A percentile compares a stretch with the other conserved stretches of the same genome.
phyloP scores from a whole-genome alignment of 495 filamentous ascomycete species.

The Polyplosphaeria fusca region DNA sequence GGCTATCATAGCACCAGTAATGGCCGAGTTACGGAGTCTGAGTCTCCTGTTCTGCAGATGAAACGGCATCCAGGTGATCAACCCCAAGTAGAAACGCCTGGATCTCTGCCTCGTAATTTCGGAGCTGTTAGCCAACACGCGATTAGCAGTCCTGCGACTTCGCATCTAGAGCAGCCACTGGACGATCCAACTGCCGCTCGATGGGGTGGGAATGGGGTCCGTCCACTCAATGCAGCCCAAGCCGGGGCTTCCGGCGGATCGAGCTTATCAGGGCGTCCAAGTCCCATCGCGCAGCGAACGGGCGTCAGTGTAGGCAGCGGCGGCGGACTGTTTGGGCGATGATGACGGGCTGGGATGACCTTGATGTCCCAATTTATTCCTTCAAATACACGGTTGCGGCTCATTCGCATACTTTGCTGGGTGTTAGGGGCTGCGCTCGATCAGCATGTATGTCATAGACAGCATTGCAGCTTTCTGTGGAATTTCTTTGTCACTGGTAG shows the following conservation, averaged over 20 bases:
- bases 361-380: no score
- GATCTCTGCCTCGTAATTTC: conserved; percentile 8
- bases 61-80: conserved; percentile 28
- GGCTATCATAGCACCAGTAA: conserved; percentile 1
- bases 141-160: conserved; percentile 15
- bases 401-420: no score
- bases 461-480: no score
- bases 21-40: conserved; percentile 23
- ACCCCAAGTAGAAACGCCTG: conserved; percentile 10
- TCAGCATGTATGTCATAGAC: no score
- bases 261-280: conserved; percentile 5
- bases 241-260: neutral
- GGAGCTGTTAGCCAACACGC: conserved; percentile 3
- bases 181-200: conserved; percentile 13
- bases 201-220: conserved; percentile 16
- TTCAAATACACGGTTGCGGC: no score
- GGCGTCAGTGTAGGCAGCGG: conserved; percentile 30
- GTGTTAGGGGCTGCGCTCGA: no score
- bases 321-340: conserved; percentile 23
- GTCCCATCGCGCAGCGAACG: no score
- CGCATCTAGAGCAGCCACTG: conserved; percentile 3
- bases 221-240: conserved; percentile 14
- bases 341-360: no score
- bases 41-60: conserved; percentile 33
- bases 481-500: no score